Conservation (phyloP, 2,329 filamentous ascomycete genomes). For the Sordariomycetes sp. region DNA sequence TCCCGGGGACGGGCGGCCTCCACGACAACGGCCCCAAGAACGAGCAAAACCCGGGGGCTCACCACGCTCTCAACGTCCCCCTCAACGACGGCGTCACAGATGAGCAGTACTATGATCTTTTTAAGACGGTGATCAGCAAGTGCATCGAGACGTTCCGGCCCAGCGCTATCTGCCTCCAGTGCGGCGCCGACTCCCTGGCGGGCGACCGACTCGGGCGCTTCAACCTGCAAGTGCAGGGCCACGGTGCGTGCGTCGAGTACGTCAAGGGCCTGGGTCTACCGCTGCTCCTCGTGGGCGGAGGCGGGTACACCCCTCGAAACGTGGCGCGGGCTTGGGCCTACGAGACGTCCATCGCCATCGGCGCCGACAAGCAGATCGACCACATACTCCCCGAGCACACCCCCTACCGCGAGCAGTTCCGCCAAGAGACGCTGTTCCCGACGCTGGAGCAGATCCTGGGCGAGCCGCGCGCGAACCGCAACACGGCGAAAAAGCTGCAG, state of each 20-base stretch:
- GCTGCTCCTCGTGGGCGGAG: slow-evolving; percentile 82
- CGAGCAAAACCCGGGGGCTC: slow-evolving; percentile 74
- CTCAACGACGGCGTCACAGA: slow-evolving; percentile 86
- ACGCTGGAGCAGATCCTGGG: slow-evolving; percentile 60
- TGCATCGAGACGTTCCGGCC: slow-evolving; percentile 79
- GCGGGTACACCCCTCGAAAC: slow-evolving; percentile 92
- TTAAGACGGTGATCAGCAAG: slow-evolving; percentile 65
- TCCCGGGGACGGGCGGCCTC: slow-evolving; percentile 80
- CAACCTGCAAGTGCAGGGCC: slow-evolving; percentile 90
- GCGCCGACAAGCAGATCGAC: slow-evolving; percentile 55
- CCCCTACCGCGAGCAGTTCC: slow-evolving; percentile 80
- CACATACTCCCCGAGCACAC: slow-evolving; percentile 66
- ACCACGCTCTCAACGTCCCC: slow-evolving; percentile 83
- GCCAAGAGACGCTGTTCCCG: slow-evolving; percentile 77
- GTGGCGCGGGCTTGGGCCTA: slow-evolving; percentile 95
- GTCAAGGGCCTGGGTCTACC: slow-evolving; percentile 73
- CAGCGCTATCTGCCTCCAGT: slow-evolving; percentile 84
- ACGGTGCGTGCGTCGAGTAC: slow-evolving; percentile 81
- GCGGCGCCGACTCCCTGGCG: slow-evolving; percentile 86
- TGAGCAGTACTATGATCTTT: slow-evolving; percentile 75
- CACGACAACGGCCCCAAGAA: slow-evolving; percentile 75
- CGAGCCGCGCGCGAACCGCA: slow-evolving; percentile 64
- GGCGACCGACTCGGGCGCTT: slow-evolving; percentile 90
- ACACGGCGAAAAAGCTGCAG: slow-evolving; percentile 61
- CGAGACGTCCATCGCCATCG: slow-evolving; percentile 84